Evolutionary conservation across 768 basidiomycete genomes (phyloP).

Genomic region (Heimioporus sp.): DNA sequence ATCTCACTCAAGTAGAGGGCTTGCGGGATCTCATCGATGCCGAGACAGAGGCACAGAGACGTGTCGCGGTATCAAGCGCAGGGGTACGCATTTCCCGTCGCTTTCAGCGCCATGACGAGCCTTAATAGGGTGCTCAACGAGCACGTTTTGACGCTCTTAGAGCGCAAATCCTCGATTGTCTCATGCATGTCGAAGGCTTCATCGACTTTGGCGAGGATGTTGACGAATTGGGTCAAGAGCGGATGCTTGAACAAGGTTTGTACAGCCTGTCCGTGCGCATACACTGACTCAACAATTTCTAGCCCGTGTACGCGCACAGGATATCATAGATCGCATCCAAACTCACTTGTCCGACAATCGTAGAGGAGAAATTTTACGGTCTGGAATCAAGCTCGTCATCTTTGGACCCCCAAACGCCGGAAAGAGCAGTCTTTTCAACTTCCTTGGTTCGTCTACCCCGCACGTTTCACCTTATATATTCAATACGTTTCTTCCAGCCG

Average conservation of each 20-base stretch:
- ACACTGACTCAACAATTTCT: background rate
- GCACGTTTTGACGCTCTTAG: slow-evolving; percentile 64
- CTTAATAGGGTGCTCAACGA: slow-evolving; percentile 60
- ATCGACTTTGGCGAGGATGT: slow-evolving; percentile 90
- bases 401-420: slow-evolving; percentile 94
- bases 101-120: background rate
- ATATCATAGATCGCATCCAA: slow-evolving; percentile 51
- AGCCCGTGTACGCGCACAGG: slow-evolving; percentile 55
- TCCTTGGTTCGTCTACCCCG: slow-evolving; percentile 52
- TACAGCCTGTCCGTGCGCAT: background rate
- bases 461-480: background rate
- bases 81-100: slow-evolving; percentile 46
- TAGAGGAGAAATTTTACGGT: slow-evolving; percentile 79
- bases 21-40: slow-evolving; percentile 85
- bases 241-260: slow-evolving; percentile 68
- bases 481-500: slow-evolving; percentile 46
- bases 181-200: slow-evolving; percentile 81
- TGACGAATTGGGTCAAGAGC: slow-evolving; percentile 80
- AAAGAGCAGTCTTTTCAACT: slow-evolving; percentile 89
- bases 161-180: slow-evolving; percentile 62
- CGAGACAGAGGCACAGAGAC: slow-evolving; percentile 81
- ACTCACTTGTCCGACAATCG: slow-evolving; percentile 65
- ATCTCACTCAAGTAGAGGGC: slow-evolving; percentile 88
- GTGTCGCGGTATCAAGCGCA: slow-evolving; percentile 65
- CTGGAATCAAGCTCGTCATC: slow-evolving; percentile 80